These are phyloP conservation scores for Gracilaria caudata DNA, from an alignment of 23 red algal genomes.

Conservation along the genomic window DNA sequence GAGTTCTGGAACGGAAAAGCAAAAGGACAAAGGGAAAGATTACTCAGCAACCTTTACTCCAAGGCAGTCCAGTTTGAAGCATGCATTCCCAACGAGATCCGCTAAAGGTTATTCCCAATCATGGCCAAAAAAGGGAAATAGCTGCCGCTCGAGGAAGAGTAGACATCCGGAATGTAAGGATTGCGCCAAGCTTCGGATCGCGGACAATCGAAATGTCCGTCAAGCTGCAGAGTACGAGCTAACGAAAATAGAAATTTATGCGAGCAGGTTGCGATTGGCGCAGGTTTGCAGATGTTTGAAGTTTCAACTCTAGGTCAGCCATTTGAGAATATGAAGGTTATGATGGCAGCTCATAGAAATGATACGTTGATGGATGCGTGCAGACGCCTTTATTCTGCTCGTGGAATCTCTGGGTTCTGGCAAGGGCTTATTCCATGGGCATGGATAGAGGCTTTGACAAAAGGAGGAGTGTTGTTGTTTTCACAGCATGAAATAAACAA, in stretches of 20 bases:
- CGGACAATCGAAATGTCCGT: neutral
- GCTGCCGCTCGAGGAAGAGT: neutral
- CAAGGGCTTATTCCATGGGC: slow-evolving; percentile 92
- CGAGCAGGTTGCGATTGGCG: slow-evolving; percentile 73
- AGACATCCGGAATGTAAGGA: slow-evolving; percentile 18
- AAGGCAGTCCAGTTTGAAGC: neutral
- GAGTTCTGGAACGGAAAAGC: too few species aligned
- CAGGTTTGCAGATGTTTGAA: slow-evolving; percentile 87
- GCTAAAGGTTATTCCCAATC: neutral
- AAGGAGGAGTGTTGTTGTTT: slow-evolving; percentile 84
- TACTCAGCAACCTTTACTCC: too few species aligned
- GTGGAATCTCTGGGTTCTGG: slow-evolving; percentile 77
- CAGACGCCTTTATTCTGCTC: slow-evolving; percentile 66
- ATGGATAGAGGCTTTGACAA: slow-evolving; percentile 90
- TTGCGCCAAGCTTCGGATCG: neutral
- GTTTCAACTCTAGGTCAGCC: slow-evolving; percentile 90
- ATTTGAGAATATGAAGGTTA: slow-evolving; percentile 92
- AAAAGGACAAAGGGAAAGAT: neutral
- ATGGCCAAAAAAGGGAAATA: neutral
- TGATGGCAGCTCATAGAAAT: slow-evolving; percentile 84
- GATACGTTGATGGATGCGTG: slow-evolving; percentile 65
- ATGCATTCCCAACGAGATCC: slow-evolving; percentile 3
- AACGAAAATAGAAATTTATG: neutral
- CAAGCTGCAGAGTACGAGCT: neutral
- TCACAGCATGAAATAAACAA: slow-evolving; percentile 79